Conservation (phyloP, 140 eudicot genomes). For the Oenanthe javanica region DNA sequence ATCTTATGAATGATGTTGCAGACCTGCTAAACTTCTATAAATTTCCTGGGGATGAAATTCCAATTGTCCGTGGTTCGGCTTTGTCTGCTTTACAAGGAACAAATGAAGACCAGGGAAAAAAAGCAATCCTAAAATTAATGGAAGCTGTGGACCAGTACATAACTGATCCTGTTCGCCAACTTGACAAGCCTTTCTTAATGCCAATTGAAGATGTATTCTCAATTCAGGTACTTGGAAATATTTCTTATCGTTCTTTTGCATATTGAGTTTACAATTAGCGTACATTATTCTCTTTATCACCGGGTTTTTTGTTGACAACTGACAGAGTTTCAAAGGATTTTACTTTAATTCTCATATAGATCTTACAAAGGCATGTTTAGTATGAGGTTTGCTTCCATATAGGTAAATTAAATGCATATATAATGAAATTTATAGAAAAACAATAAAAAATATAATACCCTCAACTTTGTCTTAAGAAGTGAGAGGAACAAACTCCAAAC, state of each 20-base stretch:
- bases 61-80: constrained; percentile 18
- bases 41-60: constrained; percentile 17
- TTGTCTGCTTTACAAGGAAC: constrained; percentile 18
- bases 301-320: background rate
- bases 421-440: background rate
- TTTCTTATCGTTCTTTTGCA: background rate
- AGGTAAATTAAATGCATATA: background rate
- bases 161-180: constrained; percentile 15
- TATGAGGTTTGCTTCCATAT: background rate
- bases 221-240: background rate
- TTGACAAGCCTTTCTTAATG: constrained; percentile 19
- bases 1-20: background rate
- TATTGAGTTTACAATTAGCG: background rate
- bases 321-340: background rate
- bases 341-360: background rate
- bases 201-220: constrained; percentile 17
- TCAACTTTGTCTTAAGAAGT: too few relatives aligned
- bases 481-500: background rate
- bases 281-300: background rate
- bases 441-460: background rate
- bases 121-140: constrained; percentile 14
- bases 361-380: background rate
- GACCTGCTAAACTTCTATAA: constrained; percentile 14
- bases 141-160: constrained; percentile 17
- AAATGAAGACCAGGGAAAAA: constrained; percentile 11